Evolutionary conservation across 208 protist genomes (phyloP), one percentile per base, ranked within the genome.

Genomic region (Acanthamoeba healyi): DNA sequence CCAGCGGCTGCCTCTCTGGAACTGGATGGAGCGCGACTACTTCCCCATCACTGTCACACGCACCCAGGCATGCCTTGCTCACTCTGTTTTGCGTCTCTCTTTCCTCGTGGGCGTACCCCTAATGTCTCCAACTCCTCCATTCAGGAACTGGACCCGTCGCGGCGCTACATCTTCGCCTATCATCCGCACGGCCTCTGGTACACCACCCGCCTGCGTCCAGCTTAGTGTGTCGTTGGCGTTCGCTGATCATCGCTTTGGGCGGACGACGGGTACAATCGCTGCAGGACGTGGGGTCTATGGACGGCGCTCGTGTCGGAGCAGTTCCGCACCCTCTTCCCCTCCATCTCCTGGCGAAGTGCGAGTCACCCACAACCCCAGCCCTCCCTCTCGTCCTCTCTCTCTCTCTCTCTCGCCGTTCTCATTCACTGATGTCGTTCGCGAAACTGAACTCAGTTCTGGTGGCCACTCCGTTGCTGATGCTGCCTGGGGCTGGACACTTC

Each of bases 91-190:
- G 9, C 12, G 9, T 49, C 44, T 49, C 44, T 49, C 44, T 49
- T 12, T 49, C 44, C 12, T 12, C 12, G 9, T 49, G 44, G 4
- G 44, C 12, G 44, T 49, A n/a, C n/a, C n/a, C n/a, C n/a, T n/a
- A n/a, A n/a, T n/a, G 17, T 15, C 46, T 51, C 46, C 17, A 15
- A 0, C 0, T 51, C 46, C 46, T 0, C 51, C 26, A n/a, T 17
- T 22, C 58, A 65, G 58, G 58, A 65, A 15, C 19, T 65, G 58
- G 58, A 65, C 19, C 58, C 58, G 0, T 65, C 58, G n/a, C 58
- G 58, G n/a, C 58, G 58, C 12, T 65, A 65, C 58, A 65, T 65
- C 58, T 65, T 65, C 58, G 58, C 58, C 58, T 65, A 65, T n/a
- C 58, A 65, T n/a, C 58, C 58, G 58, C 58, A 65, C 58, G 58